A percentile compares a stretch with the other conserved stretches of the same genome.
phyloP scores from a whole-genome alignment of 2,329 filamentous ascomycete genomes.

The Fulvia fulva region DNA sequence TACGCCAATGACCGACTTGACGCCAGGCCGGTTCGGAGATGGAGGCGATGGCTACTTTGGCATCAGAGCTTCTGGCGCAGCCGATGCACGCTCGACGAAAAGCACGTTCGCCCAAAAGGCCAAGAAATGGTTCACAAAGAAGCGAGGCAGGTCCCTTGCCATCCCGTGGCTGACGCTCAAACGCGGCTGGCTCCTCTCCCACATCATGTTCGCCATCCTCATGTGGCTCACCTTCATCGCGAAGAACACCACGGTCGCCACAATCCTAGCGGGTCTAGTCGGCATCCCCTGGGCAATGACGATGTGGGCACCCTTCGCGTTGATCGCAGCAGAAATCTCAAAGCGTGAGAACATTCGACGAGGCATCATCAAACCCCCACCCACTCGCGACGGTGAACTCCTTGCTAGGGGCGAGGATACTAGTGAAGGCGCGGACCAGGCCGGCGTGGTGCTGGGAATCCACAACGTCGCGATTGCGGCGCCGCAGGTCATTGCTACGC shows the following conservation, averaged over 20 bases:
- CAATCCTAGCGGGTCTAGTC: constrained; percentile 71
- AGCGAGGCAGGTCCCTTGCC: constrained; percentile 45
- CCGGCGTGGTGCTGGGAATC: constrained; percentile 86
- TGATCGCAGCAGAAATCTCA: constrained; percentile 89
- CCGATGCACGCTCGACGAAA: constrained; percentile 7
- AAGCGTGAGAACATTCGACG: constrained; percentile 68
- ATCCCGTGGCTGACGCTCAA: constrained; percentile 84
- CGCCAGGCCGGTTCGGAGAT: not conserved
- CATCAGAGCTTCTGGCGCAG: constrained; percentile 2
- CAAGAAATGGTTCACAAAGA: constrained; percentile 4
- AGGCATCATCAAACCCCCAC: constrained; percentile 41
- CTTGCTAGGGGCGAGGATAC: constrained; percentile 48
- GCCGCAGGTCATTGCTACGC: constrained; percentile 84
- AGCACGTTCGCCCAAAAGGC: not conserved
- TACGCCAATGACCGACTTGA: not conserved
- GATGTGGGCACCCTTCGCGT: constrained; percentile 90
- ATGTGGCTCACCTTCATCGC: constrained; percentile 85
- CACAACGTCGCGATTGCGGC: constrained; percentile 93
- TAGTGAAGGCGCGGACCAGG: constrained; percentile 63
- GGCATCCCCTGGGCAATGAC: constrained; percentile 85
- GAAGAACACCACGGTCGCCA: constrained; percentile 65
- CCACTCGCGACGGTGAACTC: constrained; percentile 33
- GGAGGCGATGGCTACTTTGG: constrained; percentile 5
- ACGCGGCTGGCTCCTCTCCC: constrained; percentile 78
- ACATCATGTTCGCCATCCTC: constrained; percentile 75